Percentiles rank a stretch among this genome's conserved stretches.
Conservation (phyloP, 1,139 yeast species). For the Lodderomyces oxycetoniae region DNA sequence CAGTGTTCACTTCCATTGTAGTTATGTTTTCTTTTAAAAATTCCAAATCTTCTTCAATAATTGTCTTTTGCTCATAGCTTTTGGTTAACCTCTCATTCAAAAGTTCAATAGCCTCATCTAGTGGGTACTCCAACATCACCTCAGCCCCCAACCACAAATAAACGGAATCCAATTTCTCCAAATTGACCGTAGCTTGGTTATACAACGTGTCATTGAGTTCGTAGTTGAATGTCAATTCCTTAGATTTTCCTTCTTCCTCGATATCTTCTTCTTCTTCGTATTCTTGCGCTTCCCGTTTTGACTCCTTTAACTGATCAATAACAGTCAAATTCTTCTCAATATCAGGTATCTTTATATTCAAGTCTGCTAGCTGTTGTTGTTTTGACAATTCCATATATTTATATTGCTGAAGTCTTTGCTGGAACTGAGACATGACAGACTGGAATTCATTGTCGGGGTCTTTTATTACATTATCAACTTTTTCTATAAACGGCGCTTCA, state of each 20-base stretch:
- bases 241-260: slow-evolving; percentile 28
- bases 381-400: slow-evolving; percentile 86
- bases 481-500: slow-evolving; percentile 89
- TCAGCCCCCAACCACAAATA: slow-evolving; percentile 96
- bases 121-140: slow-evolving; percentile 92
- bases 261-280: slow-evolving; percentile 20
- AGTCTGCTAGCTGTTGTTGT: slow-evolving; percentile 59
- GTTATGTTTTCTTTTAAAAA: slow-evolving; percentile 89
- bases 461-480: slow-evolving; percentile 69
- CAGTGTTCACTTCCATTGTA: slow-evolving; percentile 96
- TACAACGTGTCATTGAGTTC: slow-evolving; percentile 90
- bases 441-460: slow-evolving; percentile 68
- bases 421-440: slow-evolving; percentile 60
- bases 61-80: slow-evolving; percentile 54
- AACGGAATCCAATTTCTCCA: slow-evolving; percentile 47
- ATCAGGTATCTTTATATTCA: slow-evolving; percentile 80
- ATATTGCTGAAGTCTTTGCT: slow-evolving; percentile 76
- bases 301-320: slow-evolving; percentile 54
- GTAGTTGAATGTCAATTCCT: slow-evolving; percentile 62
- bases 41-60: slow-evolving; percentile 80
- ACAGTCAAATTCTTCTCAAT: slow-evolving; percentile 76
- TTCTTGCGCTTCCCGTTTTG: slow-evolving; percentile 26
- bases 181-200: slow-evolving; percentile 71
- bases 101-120: slow-evolving; percentile 77
- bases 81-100: slow-evolving; percentile 57